Evolutionary conservation across 2,329 filamentous ascomycete genomes (phyloP).

Genomic region (Pseudocercospora musae): DNA sequence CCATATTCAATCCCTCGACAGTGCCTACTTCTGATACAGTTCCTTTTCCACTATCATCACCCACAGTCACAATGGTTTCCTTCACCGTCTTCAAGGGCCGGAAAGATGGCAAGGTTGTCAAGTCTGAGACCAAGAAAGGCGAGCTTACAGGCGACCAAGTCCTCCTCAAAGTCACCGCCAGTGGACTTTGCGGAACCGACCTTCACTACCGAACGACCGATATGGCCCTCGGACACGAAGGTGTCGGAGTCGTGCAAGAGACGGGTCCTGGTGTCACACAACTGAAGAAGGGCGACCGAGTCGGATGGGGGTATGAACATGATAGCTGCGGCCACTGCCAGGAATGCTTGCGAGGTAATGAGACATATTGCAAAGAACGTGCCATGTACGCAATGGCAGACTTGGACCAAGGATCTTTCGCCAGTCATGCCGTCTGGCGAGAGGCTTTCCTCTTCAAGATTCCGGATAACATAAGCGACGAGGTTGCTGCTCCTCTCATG

Average conservation of each 20-base stretch:
- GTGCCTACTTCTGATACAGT: not conserved
- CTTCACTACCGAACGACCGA: conserved; percentile 36
- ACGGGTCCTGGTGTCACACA: conserved; percentile 45
- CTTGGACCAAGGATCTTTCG: conserved; percentile 49
- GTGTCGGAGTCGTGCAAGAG: conserved; percentile 51
- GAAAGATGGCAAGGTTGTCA: conserved; percentile 54
- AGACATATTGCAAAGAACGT: conserved; percentile 45
- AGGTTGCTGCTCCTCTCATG: conserved; percentile 50
- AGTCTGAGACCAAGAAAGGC: conserved; percentile 47
- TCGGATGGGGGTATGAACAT: conserved; percentile 51
- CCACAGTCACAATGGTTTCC: conserved; percentile 30
- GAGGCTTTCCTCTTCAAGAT: conserved; percentile 49
- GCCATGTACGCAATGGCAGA: conserved; percentile 45
- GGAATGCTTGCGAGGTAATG: conserved; percentile 43
- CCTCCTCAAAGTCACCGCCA: conserved; percentile 61
- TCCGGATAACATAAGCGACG: conserved; percentile 44
- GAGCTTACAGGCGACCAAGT: conserved; percentile 55
- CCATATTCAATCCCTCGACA: not conserved
- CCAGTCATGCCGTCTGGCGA: conserved; percentile 46
- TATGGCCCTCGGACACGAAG: conserved; percentile 55
- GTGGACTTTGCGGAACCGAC: conserved; percentile 63
- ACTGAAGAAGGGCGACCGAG: conserved; percentile 52
- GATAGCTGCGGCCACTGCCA: conserved; percentile 47
- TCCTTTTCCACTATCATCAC: not conserved
- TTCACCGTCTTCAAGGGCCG: conserved; percentile 65